These are phyloP conservation scores for Puccinia coronata DNA, from an alignment of 1,284 basidiomycete species.

Conservation along the genomic window DNA sequence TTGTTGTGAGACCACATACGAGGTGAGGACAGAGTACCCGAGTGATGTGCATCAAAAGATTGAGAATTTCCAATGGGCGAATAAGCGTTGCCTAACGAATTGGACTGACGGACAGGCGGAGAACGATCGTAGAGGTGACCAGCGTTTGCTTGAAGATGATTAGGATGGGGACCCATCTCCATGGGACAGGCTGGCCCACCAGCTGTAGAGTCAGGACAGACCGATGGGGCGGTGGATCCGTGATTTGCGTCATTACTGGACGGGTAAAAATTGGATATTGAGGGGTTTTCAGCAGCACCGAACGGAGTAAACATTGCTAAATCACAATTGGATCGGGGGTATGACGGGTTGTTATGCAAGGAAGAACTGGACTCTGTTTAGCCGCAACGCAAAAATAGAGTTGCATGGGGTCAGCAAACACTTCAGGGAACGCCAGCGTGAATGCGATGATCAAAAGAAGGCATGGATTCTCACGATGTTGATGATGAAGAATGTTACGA, in stretches of 20 bases:
- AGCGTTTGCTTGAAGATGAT: not conserved
- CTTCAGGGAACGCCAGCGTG: no score
- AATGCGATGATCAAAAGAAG: not conserved
- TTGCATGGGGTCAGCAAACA: constrained; percentile 1
- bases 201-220: not conserved
- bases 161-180: not conserved
- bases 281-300: not conserved
- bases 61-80: not conserved
- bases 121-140: not conserved
- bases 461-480: not conserved
- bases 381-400: not conserved
- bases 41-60: constrained; percentile 20
- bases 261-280: constrained; percentile 9
- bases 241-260: not conserved
- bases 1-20: constrained; percentile 14
- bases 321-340: constrained; percentile 20
- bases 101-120: not conserved
- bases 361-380: not conserved
- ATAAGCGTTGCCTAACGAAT: not conserved
- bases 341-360: constrained; percentile 9
- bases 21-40: constrained; percentile 9
- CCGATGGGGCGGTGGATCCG: not conserved
- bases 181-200: not conserved
- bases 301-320: constrained; percentile 12
- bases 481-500: constrained; percentile 18